These are phyloP conservation scores for Carpinus viminea DNA, from an alignment of 306 rosid species.

Conservation along the genomic window DNA sequence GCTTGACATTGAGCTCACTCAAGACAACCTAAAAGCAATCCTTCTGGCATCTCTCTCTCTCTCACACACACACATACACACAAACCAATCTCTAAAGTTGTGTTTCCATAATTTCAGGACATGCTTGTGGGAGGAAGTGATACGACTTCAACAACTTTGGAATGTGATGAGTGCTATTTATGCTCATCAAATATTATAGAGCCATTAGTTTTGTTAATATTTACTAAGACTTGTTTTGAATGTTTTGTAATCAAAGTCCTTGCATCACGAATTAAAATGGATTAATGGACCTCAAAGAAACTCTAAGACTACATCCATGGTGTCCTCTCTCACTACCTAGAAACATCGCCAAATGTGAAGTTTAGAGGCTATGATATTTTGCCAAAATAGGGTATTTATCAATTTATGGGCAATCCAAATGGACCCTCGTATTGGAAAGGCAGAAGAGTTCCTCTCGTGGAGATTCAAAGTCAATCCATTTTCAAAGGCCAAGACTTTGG, in stretches of 20 bases:
- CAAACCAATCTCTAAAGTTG: not conserved
- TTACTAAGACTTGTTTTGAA: no score
- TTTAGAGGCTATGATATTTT: constrained; percentile 27
- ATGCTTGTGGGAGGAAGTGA: constrained; percentile 34
- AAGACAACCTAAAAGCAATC: constrained; percentile 25
- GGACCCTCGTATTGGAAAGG: constrained; percentile 32
- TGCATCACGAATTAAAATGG: no score
- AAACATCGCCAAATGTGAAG: constrained; percentile 4
- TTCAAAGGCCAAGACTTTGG: constrained; percentile 10
- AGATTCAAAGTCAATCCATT: constrained; percentile 25
- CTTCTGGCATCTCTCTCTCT: constrained; percentile 12
- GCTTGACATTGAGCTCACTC: constrained; percentile 27
- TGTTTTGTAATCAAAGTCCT: no score
- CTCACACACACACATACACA: not conserved
- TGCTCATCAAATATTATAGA: no score
- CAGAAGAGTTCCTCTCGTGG: constrained; percentile 26
- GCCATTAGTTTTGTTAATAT: no score
- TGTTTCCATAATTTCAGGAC: constrained; percentile 22
- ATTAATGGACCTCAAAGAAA: constrained; percentile 34
- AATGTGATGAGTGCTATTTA: no score
- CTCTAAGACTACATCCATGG: constrained; percentile 32
- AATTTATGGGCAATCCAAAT: constrained; percentile 35
- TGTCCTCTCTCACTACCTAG: constrained; percentile 28
- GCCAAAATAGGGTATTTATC: constrained; percentile 9
- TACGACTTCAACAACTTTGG: constrained; percentile 16